A percentile compares a stretch with the other conserved stretches of the same genome.
These are phyloP conservation scores for Thielaviopsis euricoi DNA, from an alignment of 2,329 filamentous ascomycete genomes.

Conservation along the genomic window DNA sequence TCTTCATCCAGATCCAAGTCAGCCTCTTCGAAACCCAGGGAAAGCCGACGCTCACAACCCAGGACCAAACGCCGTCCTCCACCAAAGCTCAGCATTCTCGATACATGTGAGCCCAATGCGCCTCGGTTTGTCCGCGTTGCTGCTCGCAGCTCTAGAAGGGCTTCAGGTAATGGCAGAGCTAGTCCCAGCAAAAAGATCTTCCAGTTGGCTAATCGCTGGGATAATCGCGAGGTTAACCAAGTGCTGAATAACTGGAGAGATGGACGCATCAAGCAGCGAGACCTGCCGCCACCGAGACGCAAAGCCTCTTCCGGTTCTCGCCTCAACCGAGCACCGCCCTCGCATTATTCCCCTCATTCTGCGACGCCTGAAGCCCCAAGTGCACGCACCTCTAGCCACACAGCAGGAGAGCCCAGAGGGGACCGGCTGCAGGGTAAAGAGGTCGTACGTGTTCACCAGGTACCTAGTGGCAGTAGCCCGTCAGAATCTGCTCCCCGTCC, in stretches of 20 bases:
- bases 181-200: constrained; percentile 41
- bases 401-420: not conserved
- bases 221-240: constrained; percentile 39
- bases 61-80: constrained; percentile 15
- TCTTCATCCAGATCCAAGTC: not conserved
- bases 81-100: constrained; percentile 43
- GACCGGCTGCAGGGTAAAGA: not conserved
- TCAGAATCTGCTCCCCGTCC: not conserved
- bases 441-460: not conserved
- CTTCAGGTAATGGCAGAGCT: constrained; percentile 32
- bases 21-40: not conserved
- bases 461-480: not conserved
- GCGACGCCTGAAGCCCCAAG: not conserved
- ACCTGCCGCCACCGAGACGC: constrained; percentile 1
- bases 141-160: constrained; percentile 36
- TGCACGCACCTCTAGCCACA: not conserved
- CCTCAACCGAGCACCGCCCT: not conserved
- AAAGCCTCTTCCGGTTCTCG: not conserved
- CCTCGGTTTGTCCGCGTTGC: constrained; percentile 45
- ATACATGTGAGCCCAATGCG: constrained; percentile 35
- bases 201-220: constrained; percentile 40
- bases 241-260: constrained; percentile 38
- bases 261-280: constrained; percentile 25
- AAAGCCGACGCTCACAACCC: not conserved
- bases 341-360: not conserved